phyloP scores from a whole-genome alignment of 805 yeast species.

The Saccharomycopsis amapae region DNA sequence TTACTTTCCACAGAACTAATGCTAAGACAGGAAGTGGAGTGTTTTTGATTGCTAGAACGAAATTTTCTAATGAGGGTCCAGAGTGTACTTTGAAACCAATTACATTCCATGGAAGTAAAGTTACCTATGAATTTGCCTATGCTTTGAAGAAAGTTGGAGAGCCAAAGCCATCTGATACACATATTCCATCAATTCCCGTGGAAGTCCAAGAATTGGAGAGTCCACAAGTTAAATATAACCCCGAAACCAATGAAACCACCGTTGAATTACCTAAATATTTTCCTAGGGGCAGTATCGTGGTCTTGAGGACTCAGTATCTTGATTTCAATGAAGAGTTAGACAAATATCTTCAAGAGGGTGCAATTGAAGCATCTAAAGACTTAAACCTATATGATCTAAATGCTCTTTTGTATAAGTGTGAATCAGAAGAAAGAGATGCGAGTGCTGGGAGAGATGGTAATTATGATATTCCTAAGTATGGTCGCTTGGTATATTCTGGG shows the following conservation, averaged over 20 bases:
- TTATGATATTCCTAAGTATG: conserved; percentile 68
- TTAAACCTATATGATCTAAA: conserved; percentile 66
- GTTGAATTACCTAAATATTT: conserved; percentile 57
- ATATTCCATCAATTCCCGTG: conserved; percentile 60
- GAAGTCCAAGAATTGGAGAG: conserved; percentile 45
- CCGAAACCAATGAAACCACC: conserved; percentile 37
- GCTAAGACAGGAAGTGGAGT: conserved; percentile 83
- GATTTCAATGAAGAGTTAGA: conserved; percentile 63
- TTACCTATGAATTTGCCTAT: conserved; percentile 51
- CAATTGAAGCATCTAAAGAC: conserved; percentile 59
- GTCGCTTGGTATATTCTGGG: conserved; percentile 78
- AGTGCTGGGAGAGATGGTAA: conserved; percentile 66
- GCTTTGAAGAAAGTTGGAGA: conserved; percentile 49
- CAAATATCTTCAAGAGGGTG: conserved; percentile 63
- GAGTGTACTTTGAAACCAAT: conserved; percentile 48
- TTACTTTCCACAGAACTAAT: conserved; percentile 82
- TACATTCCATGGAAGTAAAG: conserved; percentile 52
- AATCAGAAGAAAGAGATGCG: conserved; percentile 80
- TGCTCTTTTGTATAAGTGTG: conserved; percentile 67
- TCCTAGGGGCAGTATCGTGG: conserved; percentile 88
- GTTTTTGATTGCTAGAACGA: conserved; percentile 81
- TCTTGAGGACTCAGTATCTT: conserved; percentile 63
- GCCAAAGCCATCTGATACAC: conserved; percentile 29
- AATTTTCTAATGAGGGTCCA: conserved; percentile 40
- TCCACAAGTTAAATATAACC: conserved; percentile 41